Evolutionary conservation across 257 asterid species (phyloP).

Genomic region (Solanum pinnatisectum): DNA sequence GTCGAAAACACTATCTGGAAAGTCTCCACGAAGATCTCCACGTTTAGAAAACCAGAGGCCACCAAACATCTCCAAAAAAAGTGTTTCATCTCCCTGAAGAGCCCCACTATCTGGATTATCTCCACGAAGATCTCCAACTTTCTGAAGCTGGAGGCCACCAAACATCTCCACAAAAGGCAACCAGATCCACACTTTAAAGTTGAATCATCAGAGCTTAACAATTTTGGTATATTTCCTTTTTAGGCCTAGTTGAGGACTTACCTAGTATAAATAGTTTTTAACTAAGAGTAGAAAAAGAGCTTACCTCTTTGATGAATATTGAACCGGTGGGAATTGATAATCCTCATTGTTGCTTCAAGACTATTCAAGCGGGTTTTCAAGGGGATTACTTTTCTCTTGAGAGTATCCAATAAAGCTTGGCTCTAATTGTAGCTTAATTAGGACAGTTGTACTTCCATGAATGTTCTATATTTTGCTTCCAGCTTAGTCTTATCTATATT

Average conservation of each 20-base stretch:
- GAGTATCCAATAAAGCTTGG: background rate
- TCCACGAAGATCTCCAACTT: background rate
- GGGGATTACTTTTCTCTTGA: background rate
- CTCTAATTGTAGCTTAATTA: background rate
- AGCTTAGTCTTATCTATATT: background rate
- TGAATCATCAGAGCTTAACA: background rate
- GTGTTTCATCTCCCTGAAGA: background rate
- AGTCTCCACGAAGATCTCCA: background rate
- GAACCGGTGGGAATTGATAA: background rate
- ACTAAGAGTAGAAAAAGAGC: background rate
- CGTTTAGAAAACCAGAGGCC: background rate
- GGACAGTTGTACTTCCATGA: background rate
- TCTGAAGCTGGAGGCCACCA: background rate
- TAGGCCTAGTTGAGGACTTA: background rate
- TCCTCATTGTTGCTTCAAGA: background rate
- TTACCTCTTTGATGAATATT: background rate
- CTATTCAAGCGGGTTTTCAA: background rate
- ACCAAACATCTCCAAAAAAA: background rate
- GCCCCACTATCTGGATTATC: background rate
- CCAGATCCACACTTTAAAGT: background rate
- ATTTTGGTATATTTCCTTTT: background rate
- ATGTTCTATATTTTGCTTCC: background rate
- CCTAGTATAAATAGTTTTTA: background rate
- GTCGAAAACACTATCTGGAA: background rate
- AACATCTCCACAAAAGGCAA: background rate